A percentile compares a stretch with the other conserved stretches of the same genome.
Conservation (phyloP, 202 grass and related monocot genomes). For the Cymbopogon flexuosus region DNA sequence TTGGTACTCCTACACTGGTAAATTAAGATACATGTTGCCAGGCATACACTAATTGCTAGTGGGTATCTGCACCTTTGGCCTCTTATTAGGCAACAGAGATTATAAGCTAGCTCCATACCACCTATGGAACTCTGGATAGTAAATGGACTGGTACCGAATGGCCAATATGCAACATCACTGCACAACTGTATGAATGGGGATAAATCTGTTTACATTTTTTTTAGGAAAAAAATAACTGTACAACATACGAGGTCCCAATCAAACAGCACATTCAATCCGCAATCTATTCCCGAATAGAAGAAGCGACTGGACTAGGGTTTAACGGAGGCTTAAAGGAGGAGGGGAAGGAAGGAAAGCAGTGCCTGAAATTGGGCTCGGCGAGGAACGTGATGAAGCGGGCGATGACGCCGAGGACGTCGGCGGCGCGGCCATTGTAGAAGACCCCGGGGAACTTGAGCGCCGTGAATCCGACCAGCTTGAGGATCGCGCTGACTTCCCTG, state of each 20-base stretch:
- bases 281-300: background rate
- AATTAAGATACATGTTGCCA: background rate
- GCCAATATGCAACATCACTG: background rate
- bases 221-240: background rate
- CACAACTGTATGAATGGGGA: background rate
- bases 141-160: background rate
- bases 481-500: constrained; percentile 67
- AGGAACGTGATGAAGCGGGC: constrained; percentile 75
- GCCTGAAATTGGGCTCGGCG: constrained; percentile 69
- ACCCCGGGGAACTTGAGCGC: constrained; percentile 74
- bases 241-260: background rate
- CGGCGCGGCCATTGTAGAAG: constrained; percentile 69
- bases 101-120: background rate
- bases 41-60: background rate
- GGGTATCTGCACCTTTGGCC: background rate
- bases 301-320: constrained; percentile 24
- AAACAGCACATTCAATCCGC: background rate
- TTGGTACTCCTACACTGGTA: background rate
- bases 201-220: background rate
- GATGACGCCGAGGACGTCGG: constrained; percentile 68
- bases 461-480: constrained; percentile 63
- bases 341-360: background rate
- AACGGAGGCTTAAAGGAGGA: background rate
- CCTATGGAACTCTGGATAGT: background rate
- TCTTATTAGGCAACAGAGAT: background rate